Evolutionary conservation across 352 stramenopile genomes (phyloP).

Genomic region (Pythium brachiatum): DNA sequence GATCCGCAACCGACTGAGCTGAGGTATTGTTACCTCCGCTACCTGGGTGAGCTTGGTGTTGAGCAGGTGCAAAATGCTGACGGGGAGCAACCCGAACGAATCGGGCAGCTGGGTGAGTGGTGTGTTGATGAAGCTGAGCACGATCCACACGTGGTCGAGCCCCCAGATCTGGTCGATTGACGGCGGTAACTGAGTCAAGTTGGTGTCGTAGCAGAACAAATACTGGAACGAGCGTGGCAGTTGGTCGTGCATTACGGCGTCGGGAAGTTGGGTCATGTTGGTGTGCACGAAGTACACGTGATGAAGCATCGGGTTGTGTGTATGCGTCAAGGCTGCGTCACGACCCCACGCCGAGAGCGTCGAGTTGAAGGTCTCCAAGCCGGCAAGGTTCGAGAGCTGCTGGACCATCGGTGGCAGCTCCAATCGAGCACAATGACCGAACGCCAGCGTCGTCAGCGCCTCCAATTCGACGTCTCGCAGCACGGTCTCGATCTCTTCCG

Average conservation of each 20-base stretch:
- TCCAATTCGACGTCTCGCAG: not conserved
- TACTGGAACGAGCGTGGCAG: slow-evolving; percentile 5
- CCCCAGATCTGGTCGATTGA: not conserved
- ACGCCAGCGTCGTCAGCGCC: not conserved
- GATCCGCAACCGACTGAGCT: not conserved
- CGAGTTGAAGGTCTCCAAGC: slow-evolving; percentile 18
- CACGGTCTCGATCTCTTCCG: not conserved
- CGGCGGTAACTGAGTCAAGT: not conserved
- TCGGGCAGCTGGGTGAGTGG: not conserved
- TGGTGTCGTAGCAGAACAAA: not conserved
- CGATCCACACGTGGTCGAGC: not conserved
- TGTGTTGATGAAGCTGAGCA: slow-evolving; percentile 4
- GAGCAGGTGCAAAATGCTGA: not conserved
- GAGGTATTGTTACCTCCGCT: not conserved
- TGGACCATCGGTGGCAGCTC: not conserved
- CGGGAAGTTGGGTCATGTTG: not conserved
- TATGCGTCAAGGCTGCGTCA: not conserved
- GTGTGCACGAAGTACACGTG: slow-evolving; percentile 2
- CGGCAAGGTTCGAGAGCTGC: not conserved
- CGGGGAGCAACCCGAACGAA: not conserved
- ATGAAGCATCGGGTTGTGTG: not conserved
- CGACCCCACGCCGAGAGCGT: slow-evolving; percentile 8
- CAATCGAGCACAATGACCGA: slow-evolving; percentile 1
- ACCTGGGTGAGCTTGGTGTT: not conserved
- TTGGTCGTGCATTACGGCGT: not conserved